phyloP scores from a whole-genome alignment of 1,284 basidiomycete genomes.

The Apiotrichum porosum region DNA sequence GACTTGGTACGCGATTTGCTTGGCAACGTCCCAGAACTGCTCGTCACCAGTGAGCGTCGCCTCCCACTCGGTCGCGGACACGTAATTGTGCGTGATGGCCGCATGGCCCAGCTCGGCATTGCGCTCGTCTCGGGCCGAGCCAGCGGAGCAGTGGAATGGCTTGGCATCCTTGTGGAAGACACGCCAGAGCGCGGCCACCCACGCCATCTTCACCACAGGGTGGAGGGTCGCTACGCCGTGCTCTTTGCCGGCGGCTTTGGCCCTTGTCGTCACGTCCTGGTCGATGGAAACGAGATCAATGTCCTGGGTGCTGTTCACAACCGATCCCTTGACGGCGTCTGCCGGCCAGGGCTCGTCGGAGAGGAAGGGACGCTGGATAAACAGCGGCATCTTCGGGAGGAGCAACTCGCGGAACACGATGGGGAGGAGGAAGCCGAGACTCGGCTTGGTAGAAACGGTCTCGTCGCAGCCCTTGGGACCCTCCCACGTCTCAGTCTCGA shows the following conservation, averaged over 20 bases:
- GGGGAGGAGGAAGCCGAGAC: slow-evolving; percentile 19
- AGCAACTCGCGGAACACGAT: slow-evolving; percentile 31
- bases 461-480: slow-evolving; percentile 20
- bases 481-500: not conserved
- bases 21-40: slow-evolving; percentile 25
- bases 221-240: slow-evolving; percentile 34
- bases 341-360: slow-evolving; percentile 27
- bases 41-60: slow-evolving; percentile 2
- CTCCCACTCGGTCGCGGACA: slow-evolving; percentile 14
- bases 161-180: slow-evolving; percentile 1
- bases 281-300: slow-evolving; percentile 17
- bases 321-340: not conserved
- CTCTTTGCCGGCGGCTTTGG: slow-evolving; percentile 21
- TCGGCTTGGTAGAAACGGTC: slow-evolving; percentile 23
- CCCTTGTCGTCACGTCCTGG: slow-evolving; percentile 4
- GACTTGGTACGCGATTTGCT: not conserved
- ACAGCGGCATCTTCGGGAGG: slow-evolving; percentile 30
- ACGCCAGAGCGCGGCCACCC: slow-evolving; percentile 27
- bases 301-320: slow-evolving; percentile 3
- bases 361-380: slow-evolving; percentile 24
- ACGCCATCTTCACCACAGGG: slow-evolving; percentile 29
- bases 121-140: slow-evolving; percentile 25
- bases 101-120: slow-evolving; percentile 20
- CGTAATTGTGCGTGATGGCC: slow-evolving; percentile 31
- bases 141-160: slow-evolving; percentile 3